Evolutionary conservation across 768 basidiomycete genomes (phyloP).

Genomic region (Leucocoprinus leucothites): DNA sequence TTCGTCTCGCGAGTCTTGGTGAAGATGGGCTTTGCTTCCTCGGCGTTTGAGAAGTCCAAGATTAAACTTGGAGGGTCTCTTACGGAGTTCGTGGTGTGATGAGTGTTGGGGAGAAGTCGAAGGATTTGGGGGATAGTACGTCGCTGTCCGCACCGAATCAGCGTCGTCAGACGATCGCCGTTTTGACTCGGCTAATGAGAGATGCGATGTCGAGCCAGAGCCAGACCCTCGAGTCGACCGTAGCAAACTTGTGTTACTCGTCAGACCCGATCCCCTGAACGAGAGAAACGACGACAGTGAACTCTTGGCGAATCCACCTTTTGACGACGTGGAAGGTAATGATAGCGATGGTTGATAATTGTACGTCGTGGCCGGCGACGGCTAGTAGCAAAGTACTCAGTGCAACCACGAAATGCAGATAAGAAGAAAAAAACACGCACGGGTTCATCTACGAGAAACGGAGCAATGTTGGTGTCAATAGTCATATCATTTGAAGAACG

Average conservation of each 20-base stretch:
- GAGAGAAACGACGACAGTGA: slow-evolving; percentile 24
- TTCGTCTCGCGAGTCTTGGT: slow-evolving; percentile 9
- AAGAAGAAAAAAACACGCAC: background rate
- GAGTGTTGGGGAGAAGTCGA: slow-evolving; percentile 4
- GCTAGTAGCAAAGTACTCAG: background rate
- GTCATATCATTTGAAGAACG: background rate
- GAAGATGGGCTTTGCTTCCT: slow-evolving; percentile 12
- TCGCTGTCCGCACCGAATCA: slow-evolving; percentile 13
- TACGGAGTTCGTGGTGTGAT: slow-evolving; percentile 10
- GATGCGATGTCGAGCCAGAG: slow-evolving; percentile 15
- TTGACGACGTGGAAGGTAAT: slow-evolving; percentile 18
- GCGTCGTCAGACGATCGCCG: slow-evolving; percentile 14
- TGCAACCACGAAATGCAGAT: no score
- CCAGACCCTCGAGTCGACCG: slow-evolving; percentile 19
- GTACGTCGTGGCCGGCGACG: background rate
- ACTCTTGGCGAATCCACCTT: slow-evolving; percentile 23
- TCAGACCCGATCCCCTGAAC: slow-evolving; percentile 16
- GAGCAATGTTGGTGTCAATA: slow-evolving; percentile 10
- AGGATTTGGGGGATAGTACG: slow-evolving; percentile 7
- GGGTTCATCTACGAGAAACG: slow-evolving; percentile 7
- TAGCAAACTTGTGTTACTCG: slow-evolving; percentile 13
- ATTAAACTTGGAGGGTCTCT: slow-evolving; percentile 12
- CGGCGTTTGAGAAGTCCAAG: slow-evolving; percentile 11
- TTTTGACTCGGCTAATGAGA: slow-evolving; percentile 18
- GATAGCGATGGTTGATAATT: slow-evolving; percentile 5